Conservation (phyloP, 176 grass and related monocot species). For the Chrysopogon serrulatus region DNA sequence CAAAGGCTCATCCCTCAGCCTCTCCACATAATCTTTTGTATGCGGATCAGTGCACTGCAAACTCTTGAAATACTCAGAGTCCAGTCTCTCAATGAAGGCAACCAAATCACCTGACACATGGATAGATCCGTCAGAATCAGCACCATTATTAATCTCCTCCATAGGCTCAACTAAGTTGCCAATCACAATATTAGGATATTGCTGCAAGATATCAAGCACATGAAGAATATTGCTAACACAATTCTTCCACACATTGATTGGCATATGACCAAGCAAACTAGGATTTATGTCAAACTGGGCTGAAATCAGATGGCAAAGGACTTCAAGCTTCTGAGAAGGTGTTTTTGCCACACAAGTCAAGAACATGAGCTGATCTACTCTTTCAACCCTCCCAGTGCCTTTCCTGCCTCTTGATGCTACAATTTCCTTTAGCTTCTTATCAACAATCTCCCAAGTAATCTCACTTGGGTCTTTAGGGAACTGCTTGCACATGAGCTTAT, state of each 20-base stretch:
- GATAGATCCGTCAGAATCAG: conserved; percentile 60
- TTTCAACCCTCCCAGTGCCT: conserved; percentile 85
- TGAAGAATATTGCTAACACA: conserved; percentile 81
- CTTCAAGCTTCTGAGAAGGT: conserved; percentile 90
- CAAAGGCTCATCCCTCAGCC: conserved; percentile 80
- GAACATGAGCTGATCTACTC: conserved; percentile 87
- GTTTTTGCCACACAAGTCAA: conserved; percentile 89
- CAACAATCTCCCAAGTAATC: conserved; percentile 88
- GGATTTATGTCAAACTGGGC: conserved; percentile 98
- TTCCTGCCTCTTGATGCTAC: conserved; percentile 87
- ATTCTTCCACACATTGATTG: conserved; percentile 84
- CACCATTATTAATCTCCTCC: conserved; percentile 70
- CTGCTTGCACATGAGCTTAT: conserved; percentile 78
- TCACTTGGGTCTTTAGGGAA: conserved; percentile 91
- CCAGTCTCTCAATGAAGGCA: conserved; percentile 81
- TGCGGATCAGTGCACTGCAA: conserved; percentile 81
- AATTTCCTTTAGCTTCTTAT: conserved; percentile 93
- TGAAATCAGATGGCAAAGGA: conserved; percentile 86
- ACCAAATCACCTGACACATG: conserved; percentile 77
- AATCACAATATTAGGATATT: conserved; percentile 85
- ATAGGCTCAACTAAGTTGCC: conserved; percentile 56
- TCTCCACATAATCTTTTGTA: conserved; percentile 86
- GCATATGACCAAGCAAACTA: conserved; percentile 95
- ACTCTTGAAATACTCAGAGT: conserved; percentile 87
- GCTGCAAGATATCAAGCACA: conserved; percentile 85